phyloP scores from a whole-genome alignment of 441 rosid genomes.

The Populus hybrid region DNA sequence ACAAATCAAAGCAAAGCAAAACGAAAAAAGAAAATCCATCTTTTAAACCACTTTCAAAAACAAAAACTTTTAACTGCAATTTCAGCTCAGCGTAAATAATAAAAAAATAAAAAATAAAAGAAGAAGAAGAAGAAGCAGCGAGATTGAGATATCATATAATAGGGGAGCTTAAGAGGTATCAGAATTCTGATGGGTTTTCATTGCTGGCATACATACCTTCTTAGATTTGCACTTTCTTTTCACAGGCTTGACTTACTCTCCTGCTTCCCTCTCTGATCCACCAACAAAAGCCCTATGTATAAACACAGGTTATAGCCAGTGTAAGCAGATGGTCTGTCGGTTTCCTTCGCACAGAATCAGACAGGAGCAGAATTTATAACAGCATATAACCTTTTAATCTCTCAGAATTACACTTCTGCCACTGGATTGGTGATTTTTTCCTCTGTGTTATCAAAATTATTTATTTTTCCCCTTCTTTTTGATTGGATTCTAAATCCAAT shows the following conservation, averaged over 20 bases:
- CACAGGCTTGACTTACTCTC: not conserved
- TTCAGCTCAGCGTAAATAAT: not conserved
- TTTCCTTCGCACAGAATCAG: not conserved
- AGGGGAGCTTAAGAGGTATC: not conserved
- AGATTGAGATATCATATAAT: too few species aligned
- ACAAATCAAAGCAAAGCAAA: too few species aligned
- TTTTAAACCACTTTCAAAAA: not conserved
- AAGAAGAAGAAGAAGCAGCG: not conserved
- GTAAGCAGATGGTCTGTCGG: not conserved
- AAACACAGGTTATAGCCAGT: not conserved
- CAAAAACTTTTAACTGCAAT: constrained; percentile 7
- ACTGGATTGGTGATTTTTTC: not conserved
- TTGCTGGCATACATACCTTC: constrained; percentile 12
- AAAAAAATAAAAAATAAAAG: too few species aligned
- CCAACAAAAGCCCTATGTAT: not conserved
- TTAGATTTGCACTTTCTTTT: not conserved
- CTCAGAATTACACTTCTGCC: constrained; percentile 21
- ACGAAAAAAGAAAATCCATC: not conserved
- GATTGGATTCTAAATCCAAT: too few species aligned
- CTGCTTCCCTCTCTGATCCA: not conserved
- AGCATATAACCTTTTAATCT: constrained; percentile 3
- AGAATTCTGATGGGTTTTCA: not conserved
- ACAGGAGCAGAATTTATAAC: constrained; percentile 6
- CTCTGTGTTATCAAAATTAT: too few species aligned
- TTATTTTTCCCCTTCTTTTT: too few species aligned